Percentiles rank a stretch among this genome's conserved stretches.
Conservation (phyloP, 2,329 filamentous ascomycete genomes). For the Cryphonectria naterciae region DNA sequence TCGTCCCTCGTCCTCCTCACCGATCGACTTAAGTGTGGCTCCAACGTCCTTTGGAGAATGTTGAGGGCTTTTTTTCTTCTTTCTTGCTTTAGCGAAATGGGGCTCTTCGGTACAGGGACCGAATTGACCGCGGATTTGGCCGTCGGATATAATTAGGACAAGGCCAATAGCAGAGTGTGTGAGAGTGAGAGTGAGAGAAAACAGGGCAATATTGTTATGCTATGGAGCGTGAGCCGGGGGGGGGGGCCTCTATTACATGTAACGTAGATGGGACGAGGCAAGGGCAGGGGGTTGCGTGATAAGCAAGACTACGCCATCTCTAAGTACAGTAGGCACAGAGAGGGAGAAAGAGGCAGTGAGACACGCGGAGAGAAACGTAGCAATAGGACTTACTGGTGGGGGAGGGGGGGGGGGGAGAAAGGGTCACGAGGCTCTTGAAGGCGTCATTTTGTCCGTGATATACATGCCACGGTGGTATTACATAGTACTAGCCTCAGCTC, state of each 20-base stretch:
- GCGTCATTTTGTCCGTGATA: conserved; percentile 8
- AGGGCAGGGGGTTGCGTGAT: background rate
- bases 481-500: background rate
- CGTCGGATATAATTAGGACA: background rate
- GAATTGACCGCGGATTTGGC: conserved; percentile 10
- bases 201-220: background rate
- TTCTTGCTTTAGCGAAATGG: background rate
- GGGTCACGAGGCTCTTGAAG: conserved; percentile 2
- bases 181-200: background rate
- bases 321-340: background rate
- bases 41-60: background rate
- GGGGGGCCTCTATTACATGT: background rate
- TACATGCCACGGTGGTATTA: conserved; percentile 9
- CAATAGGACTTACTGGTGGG: background rate
- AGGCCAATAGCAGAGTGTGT: background rate
- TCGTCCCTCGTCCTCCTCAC: background rate
- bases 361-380: background rate
- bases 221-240: background rate
- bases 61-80: background rate
- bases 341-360: background rate
- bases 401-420: background rate
- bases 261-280: conserved; percentile 1
- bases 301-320: background rate
- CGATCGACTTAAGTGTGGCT: background rate
- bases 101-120: conserved; percentile 7